A percentile compares a stretch with the other conserved stretches of the same genome.
phyloP scores from a whole-genome alignment of 352 stramenopile species.

The Sclerospora graminicola region DNA sequence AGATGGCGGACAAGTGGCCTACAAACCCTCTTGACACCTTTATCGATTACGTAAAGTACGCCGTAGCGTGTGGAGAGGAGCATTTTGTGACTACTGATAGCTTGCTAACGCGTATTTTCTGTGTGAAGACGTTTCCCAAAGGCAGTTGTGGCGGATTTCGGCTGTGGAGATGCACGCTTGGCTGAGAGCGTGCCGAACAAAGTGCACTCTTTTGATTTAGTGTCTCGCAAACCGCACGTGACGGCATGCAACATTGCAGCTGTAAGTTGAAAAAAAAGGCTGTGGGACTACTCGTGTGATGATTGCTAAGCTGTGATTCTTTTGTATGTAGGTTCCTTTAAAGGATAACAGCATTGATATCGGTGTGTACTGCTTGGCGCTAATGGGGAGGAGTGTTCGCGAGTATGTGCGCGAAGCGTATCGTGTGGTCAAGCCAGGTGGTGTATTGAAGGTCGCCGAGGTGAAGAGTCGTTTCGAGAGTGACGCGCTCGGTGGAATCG shows the following conservation, averaged over 20 bases:
- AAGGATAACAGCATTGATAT: conserved; percentile 87
- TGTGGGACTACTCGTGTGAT: neutral
- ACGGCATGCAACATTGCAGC: conserved; percentile 97
- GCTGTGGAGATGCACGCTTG: conserved; percentile 95
- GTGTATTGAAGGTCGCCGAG: conserved; percentile 84
- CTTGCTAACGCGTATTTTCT: neutral
- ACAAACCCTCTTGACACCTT: conserved; percentile 96
- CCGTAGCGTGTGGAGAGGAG: neutral
- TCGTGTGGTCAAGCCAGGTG: conserved; percentile 89
- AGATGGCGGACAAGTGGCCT: conserved; percentile 94
- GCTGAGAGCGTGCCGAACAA: conserved; percentile 82
- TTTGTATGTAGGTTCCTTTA: conserved; percentile 81
- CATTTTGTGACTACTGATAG: neutral
- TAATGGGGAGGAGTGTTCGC: conserved; percentile 97
- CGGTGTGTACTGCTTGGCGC: conserved; percentile 94
- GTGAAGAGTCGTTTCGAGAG: conserved; percentile 82
- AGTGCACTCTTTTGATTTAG: conserved; percentile 97
- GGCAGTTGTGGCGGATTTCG: conserved; percentile 93
- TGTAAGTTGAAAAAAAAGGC: conserved; percentile 16
- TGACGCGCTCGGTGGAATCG: conserved; percentile 47
- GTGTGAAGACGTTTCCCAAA: conserved; percentile 42
- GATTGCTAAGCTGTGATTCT: neutral
- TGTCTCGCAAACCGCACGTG: conserved; percentile 85
- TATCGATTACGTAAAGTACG: conserved; percentile 89
- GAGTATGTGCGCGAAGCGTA: conserved; percentile 96